A percentile compares a stretch with the other conserved stretches of the same genome.
Conservation (phyloP, 2,329 filamentous ascomycete species). For the Trichoderma cornu-damae region DNA sequence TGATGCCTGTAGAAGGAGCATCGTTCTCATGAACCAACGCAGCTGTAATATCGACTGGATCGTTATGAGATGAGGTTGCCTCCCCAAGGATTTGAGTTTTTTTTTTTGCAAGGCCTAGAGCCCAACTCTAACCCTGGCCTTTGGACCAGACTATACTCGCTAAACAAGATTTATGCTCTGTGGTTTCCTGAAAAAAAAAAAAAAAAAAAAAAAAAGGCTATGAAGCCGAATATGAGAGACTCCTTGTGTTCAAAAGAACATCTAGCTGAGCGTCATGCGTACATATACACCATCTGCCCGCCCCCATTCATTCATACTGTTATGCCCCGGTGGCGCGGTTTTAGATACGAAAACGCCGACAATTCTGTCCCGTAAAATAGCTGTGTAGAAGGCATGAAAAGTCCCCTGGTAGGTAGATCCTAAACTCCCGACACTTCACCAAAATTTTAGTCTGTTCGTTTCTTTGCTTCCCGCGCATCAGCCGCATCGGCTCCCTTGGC, state of each 20-base stretch:
- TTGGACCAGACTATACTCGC: not conserved
- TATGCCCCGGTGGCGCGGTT: not conserved
- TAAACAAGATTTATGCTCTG: not conserved
- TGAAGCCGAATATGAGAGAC: not conserved
- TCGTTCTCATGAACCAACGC: too few species aligned
- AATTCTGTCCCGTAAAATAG: not conserved
- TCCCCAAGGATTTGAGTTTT: not conserved
- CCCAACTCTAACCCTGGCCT: not conserved
- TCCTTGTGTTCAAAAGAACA: not conserved
- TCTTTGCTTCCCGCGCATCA: slow-evolving; percentile 32
- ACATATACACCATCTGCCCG: not conserved
- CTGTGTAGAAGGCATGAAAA: not conserved
- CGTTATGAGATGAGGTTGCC: too few species aligned
- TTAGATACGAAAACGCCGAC: not conserved
- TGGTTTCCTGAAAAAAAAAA: not conserved
- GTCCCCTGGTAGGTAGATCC: not conserved
- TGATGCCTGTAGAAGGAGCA: too few species aligned
- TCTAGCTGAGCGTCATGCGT: not conserved
- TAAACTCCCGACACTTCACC: not conserved
- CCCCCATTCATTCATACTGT: not conserved
- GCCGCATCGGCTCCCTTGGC: slow-evolving; percentile 25
- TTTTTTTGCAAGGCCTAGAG: not conserved
- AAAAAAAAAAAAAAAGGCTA: too few species aligned
- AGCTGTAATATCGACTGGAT: too few species aligned
- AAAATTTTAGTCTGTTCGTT: slow-evolving; percentile 29